Evolutionary conservation across 1,284 basidiomycete species (phyloP), one percentile per base, ranked within the genome.

Genomic region (Porodaedalea pini): DNA sequence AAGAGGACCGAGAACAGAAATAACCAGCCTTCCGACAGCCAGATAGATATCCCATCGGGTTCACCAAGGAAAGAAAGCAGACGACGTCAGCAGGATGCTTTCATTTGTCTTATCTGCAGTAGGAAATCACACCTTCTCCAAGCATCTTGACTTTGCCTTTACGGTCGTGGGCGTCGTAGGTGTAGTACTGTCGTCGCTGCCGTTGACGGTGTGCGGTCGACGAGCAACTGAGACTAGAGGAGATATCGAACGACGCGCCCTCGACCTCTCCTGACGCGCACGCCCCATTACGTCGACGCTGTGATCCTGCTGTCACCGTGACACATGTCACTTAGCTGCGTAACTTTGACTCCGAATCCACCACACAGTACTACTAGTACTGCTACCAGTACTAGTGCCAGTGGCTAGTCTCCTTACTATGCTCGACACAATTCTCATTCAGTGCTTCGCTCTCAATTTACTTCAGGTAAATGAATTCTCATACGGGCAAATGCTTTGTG

Each of bases 1-100:
- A 92, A 86, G 56, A 97, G 85, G 69, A 97, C 93, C 72, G 91
- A 83, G 70, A 95, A 94, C 66, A 97, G 82, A 75, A 95, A 97
- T 63, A 97, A 75, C 94, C 94, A 96, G 71, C 92, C 92, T 95
- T 32, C n/a, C 27, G 17, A 29, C 4, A 6, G 13, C 2, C 19
- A 2, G 23, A 40, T 11, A 8, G 23, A 41, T n/a, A 21, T 3
- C 19, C 19, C 23, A 41, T 29, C 5, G 37, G 23, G 15, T 23
- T 4, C 25, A 43, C 11, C 15, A 31, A 8, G 19, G 51, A 41
- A 15, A 23, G 41, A 41, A 40, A 17, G 15, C 19, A 23, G 17
- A 53, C 23, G 25, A 41, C 11, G 32, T 8, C 34, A 52, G 17
- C 23, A 17, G 34, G 19, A 25, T 29, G 32, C 2, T 23, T 19